Evolutionary conservation across 2,329 filamentous ascomycete species (phyloP), one percentile per base, ranked within the genome.

Genomic region (Hypoxylon sp.): DNA sequence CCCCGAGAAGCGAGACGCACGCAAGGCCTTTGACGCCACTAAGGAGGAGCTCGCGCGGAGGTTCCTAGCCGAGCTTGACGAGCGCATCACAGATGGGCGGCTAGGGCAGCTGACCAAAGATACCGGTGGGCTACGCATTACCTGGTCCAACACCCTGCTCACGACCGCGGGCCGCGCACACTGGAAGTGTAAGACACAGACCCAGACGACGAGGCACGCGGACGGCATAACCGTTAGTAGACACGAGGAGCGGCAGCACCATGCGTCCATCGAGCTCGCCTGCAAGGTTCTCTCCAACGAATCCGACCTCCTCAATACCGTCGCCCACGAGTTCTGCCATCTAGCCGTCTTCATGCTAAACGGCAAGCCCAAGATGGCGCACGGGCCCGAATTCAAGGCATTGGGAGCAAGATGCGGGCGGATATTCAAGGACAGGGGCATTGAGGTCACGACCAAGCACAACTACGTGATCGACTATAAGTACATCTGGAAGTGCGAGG

Each of bases 301-400:
- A 72, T 80, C 91, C 63, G 89, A 93, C 2, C 86, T 98, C 1
- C 85, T 96, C 69, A 98, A 98, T 78, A 94, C 96, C 0, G 82
- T 98, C n/a, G 93, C 95, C 0, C 96, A 99, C 78, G 96, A 99
- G 75, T 98, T 96, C 82, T 98, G 96, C 79, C 96, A 99, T 76
- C 82, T 98, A 1, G 91, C 93, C 46, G 97, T 94, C 74, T 98
- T 95, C 79, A 97, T 98, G 89, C 83, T 98, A 69, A 90, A 86
- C 52, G 89, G 90, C 36, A 83, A 94, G 36, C 90, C 88, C 46
- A 90, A 89, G 61, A 90, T 92, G 67, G 93, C 94, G 0, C 94
- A 98, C 77, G 94, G 94, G 21, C 85, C 87, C 11, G 91, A 93
- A 73, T 98, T 98, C 85, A 94, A 97, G 79, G 76, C 80, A 0